A percentile compares a stretch with the other conserved stretches of the same genome.
Evolutionary conservation across 2,329 filamentous ascomycete genomes (phyloP).

Genomic region (Cladophialophora chaetospira): DNA sequence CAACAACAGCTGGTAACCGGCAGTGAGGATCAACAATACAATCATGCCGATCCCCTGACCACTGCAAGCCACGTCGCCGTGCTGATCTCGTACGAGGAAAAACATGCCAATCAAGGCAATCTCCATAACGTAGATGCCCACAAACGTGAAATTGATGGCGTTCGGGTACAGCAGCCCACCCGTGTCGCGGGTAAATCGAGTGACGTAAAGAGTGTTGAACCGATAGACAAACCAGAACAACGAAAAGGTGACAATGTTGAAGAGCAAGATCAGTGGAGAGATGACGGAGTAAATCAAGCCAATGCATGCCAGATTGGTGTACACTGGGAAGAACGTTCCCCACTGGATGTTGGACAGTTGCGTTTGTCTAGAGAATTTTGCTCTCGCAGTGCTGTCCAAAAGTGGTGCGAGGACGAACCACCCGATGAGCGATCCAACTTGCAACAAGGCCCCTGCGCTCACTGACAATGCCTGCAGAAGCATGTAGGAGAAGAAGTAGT

Average conservation of each 20-base stretch:
- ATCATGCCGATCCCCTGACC: constrained; percentile 86
- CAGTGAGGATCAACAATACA: constrained; percentile 68
- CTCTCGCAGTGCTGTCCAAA: constrained; percentile 75
- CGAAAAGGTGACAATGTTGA: constrained; percentile 88
- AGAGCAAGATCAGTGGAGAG: constrained; percentile 85
- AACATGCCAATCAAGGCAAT: constrained; percentile 87
- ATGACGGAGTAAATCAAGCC: constrained; percentile 86
- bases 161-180: constrained; percentile 88
- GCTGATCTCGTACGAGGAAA: constrained; percentile 68
- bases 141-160: constrained; percentile 94
- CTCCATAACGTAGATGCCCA: constrained; percentile 93
- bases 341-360: constrained; percentile 76
- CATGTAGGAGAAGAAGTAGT: constrained; percentile 99
- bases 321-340: constrained; percentile 93
- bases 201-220: constrained; percentile 97
- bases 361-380: constrained; percentile 86
- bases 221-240: constrained; percentile 92
- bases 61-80: constrained; percentile 61
- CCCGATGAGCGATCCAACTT: constrained; percentile 73
- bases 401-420: constrained; percentile 83
- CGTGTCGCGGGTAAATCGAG: constrained; percentile 83
- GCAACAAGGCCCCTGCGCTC: constrained; percentile 84
- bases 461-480: constrained; percentile 89
- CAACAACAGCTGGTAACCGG: constrained; percentile 75
- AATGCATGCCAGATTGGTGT: constrained; percentile 95